Base-by-base conservation (phyloP, 768 basidiomycete species). In the Tremella fuciformis region DNA sequence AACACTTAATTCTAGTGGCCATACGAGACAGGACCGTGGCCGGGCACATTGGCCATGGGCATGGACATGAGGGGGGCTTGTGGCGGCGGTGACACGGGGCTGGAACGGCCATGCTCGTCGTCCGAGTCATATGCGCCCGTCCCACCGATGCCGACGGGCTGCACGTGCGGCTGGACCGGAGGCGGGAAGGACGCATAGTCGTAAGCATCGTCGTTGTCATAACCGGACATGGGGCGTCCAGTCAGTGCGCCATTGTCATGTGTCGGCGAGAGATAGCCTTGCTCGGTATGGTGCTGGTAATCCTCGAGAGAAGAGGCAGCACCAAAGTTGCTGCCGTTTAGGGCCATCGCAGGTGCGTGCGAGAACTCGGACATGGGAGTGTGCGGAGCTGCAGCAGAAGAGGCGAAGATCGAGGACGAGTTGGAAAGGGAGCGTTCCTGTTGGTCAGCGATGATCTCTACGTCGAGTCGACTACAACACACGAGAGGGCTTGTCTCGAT, bases 401-500 rank as follows among this genome's bases (percentile, higher is more conserved):
- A 59, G 38, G 68, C 54, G 54, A 62, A 64, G 55, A 61, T 58
- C 13, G 70, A 65, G n/a, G 69, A 71, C 9, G 69, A 67, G 41
- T 66, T 71, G 57, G 69, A 71, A 3, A 71, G 26, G n/a, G 69
- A 64, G 18, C 69, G 56, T 47, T 67, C 64, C 54, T 66, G 40
- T 9, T 24, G 8, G 22, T 55, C 50, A 59, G 58, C 22, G 8
- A 18, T 48, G 1, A 26, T 2, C 34, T 9, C 9, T 22, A 9
- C 49, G 15, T 8, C 21, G 38, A n/a, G 50, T 26, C n/a, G 34
- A 38, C 11, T 40, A 13, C 7, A 19, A 65, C 69, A 56, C 39
- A 73, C 71, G 24, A 76, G 49, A n/a, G 70, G 64, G 51, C 65
- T 71, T 13, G 75, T 76, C 57, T 74, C 73, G 51, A 76, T 66